Conservation (phyloP, 83 land plant genomes). For the Picea abies region DNA sequence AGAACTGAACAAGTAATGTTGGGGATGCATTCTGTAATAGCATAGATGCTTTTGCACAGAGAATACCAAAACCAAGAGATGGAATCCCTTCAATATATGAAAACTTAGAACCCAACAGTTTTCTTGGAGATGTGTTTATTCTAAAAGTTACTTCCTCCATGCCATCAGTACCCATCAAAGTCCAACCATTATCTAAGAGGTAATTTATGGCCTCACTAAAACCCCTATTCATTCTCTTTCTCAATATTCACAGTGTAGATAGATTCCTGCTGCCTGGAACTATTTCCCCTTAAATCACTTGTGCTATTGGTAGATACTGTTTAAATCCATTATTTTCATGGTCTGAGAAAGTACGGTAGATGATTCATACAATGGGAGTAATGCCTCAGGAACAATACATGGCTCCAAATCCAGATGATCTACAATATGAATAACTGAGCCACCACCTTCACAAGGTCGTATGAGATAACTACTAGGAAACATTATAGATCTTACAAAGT, state of each 20-base stretch:
- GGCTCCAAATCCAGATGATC: no score
- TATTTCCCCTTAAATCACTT: conserved; percentile 52
- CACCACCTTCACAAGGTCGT: no score
- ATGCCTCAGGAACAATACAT: conserved; percentile 68
- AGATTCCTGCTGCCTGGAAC: conserved; percentile 61
- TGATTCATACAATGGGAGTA: conserved; percentile 69
- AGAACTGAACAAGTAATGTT: conserved; percentile 69
- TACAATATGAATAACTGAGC: no score
- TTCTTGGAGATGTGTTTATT: conserved; percentile 67
- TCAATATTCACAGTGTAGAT: conserved; percentile 64
- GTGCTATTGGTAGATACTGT: conserved; percentile 67
- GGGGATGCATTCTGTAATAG: conserved; percentile 83
- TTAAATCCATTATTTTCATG: conserved; percentile 68
- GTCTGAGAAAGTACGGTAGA: conserved; percentile 58
- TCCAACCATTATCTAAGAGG: conserved; percentile 77
- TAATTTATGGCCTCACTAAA: conserved; percentile 73
- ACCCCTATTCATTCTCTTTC: conserved; percentile 81
- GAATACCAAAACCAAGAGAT: conserved; percentile 44
- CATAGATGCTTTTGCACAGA: conserved; percentile 95
- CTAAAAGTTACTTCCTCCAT: conserved; percentile 77
- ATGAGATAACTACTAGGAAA: no score
- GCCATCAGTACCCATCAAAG: conserved; percentile 71
- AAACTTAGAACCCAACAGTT: conserved; percentile 39
- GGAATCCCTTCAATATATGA: conserved; percentile 48
- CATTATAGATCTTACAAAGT: no score